A percentile compares a stretch with the other conserved stretches of the same genome.
Conservation (phyloP, 345 rosid species). For the Lenwebbia sp. region DNA sequence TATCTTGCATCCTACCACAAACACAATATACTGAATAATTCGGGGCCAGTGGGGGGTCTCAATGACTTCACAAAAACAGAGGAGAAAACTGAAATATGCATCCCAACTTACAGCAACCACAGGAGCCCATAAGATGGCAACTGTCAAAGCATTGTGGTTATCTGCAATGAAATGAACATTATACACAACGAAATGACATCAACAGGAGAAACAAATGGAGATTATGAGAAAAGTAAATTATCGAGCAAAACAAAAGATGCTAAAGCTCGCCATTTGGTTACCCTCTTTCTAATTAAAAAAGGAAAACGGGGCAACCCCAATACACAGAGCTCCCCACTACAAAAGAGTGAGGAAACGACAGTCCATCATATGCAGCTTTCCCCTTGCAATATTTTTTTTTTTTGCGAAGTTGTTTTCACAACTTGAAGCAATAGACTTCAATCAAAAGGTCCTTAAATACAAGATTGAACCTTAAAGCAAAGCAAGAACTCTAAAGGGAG, state of each 20-base stretch:
- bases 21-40: background rate
- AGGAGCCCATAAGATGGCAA: constrained; percentile 90
- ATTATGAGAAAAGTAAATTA: background rate
- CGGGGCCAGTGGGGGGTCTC: background rate
- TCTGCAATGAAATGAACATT: constrained; percentile 43
- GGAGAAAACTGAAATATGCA: background rate
- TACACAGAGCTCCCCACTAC: background rate
- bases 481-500: background rate
- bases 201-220: background rate
- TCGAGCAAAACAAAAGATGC: background rate
- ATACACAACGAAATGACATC: background rate
- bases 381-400: background rate
- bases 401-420: background rate
- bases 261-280: background rate
- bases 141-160: constrained; percentile 81
- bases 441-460: background rate
- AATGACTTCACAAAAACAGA: background rate
- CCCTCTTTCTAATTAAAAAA: background rate
- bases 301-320: background rate
- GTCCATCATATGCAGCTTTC: background rate
- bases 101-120: constrained; percentile 71
- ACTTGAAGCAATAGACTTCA: background rate
- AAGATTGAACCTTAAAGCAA: background rate
- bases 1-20: background rate
- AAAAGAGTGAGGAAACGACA: background rate